Percentiles rank a stretch among this genome's conserved stretches.
Conservation (phyloP, 371 early-diverging fungal species). For the Mortierella sp. region DNA sequence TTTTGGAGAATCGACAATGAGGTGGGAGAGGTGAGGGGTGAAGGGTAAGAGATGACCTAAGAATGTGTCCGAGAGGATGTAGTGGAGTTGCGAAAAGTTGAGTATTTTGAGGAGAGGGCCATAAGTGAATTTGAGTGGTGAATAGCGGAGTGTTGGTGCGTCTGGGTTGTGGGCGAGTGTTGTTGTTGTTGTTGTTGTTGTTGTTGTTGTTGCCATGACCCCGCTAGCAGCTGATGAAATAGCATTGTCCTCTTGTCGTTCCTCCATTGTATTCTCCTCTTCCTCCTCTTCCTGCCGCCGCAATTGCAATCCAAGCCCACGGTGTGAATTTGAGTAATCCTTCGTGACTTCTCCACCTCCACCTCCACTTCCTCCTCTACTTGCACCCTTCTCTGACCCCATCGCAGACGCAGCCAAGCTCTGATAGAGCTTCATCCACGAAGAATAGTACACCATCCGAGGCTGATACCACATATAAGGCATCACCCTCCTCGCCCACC, state of each 20-base stretch:
- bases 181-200: not conserved
- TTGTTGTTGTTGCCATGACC: not conserved
- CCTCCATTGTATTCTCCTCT: not conserved
- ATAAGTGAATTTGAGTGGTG: slow-evolving; percentile 8
- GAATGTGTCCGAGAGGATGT: slow-evolving; percentile 51
- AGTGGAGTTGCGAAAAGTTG: slow-evolving; percentile 47
- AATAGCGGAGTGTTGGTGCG: not conserved
- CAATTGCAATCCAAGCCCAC: not conserved
- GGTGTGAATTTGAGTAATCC: not conserved
- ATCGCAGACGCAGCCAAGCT: slow-evolving; percentile 3
- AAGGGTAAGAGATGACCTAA: slow-evolving; percentile 31
- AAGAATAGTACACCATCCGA: slow-evolving; percentile 41
- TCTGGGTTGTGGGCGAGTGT: not conserved
- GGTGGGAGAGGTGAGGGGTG: slow-evolving; percentile 22
- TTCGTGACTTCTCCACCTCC: not conserved
- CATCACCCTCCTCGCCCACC: slow-evolving; percentile 37
- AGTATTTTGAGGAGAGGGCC: slow-evolving; percentile 26
- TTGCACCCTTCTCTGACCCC: not conserved
- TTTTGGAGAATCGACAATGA: slow-evolving; percentile 37
- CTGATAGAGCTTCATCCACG: slow-evolving; percentile 43
- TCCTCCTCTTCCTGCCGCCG: not conserved
- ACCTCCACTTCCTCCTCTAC: not conserved
- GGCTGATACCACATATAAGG: slow-evolving; percentile 49
- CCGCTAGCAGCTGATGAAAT: not conserved
- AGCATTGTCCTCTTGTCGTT: not conserved